Base-by-base conservation (phyloP, 768 basidiomycete genomes). In the Pleurotus eryngii region DNA sequence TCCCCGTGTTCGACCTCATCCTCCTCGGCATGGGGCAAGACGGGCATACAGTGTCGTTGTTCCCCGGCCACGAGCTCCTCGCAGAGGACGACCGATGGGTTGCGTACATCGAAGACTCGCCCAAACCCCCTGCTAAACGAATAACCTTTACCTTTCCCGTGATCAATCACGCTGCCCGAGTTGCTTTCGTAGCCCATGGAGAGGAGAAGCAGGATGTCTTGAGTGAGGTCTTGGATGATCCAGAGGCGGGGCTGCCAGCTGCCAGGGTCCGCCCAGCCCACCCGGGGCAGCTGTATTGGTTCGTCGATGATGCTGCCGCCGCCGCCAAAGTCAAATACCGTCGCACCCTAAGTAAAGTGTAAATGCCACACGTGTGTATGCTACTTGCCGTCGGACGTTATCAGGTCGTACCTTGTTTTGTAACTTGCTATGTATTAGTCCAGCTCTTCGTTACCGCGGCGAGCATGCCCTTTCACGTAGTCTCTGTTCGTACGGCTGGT, bases 31-130 rank as follows among this genome's bases (percentile, higher is more conserved):
- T 95, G 82, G 97, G 97, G 27, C 92, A 91, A 4, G 97, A 98
- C 69, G 96, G 96, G n/a, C 97, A 99, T 78, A 98, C 96, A 42
- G 94, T 90, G 60, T 95, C 92, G 5, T 86, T 99, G 63, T 99
- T 99, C 84, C 97, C 97, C 7, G 90, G 81, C n/a, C 96, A 98
- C 68, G 71, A 74, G 20, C 81, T 98, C 39, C 81, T 99, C 49
- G 59, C 74, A n/a, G 96, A 97, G 74, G 82, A 79, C 49, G 92
- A 93, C 70, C 83, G 92, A 59, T 99, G 97, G 97, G 91, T 99
- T 20, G 96, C 95, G 1, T 89, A 85, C 71, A 77, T 99, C 65
- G 86, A 90, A 17, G 93, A 98, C 75, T 90, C 90, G 39, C 97
- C 97, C 20, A 98, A 99, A 72, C 93, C 93, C 0, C 97, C 97